Evolutionary conservation across 2,329 filamentous ascomycete species (phyloP), one percentile per base, ranked within the genome.

Genomic region (Fusarium sp.): DNA sequence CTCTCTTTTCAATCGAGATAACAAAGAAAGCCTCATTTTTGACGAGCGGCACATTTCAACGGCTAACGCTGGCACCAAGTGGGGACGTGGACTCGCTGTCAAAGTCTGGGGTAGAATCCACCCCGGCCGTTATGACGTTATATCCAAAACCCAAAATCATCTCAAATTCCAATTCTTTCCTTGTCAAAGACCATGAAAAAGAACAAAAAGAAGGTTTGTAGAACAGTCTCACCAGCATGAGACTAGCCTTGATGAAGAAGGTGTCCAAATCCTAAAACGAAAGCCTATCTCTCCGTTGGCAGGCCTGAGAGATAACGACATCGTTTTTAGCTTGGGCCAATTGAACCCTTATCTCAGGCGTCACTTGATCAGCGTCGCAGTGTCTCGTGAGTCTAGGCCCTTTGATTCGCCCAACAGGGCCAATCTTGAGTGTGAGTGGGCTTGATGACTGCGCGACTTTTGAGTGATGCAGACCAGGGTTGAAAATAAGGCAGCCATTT

Each of bases 361-460:
- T 8, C 50, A 53, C 33, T 53, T 38, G 50, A 53, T 53, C 50
- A 14, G 50, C 50, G 50, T 15, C 18, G 30, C 11, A 30, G 24
- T 30, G 41, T 68, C 63, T 48, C 42, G 64, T 62, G 48, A 35
- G 33, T 4, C 33, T 35, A 9, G 16, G 33, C 33, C 33, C 33
- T n/a, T 12, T 16, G 20, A 15, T 39, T 31, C 33, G 33, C 24
- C 26, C 6, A 42, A 26, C 30, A 24, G 13, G 13, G 45, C 22
- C 22, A n/a, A 10, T 20, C 44, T 15, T 15, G 9, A 16, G 31
- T 26, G 24, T 22, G 50, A 28, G 33, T 53, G 24, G 9, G 48
- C 11, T n/a, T n/a, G n/a, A 38, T 53, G 24, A 53, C 50, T 53
- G 65, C 65, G 63, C 55, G 63, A 61, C 55, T 66, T 66, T 65